A percentile compares a stretch with the other conserved stretches of the same genome.
Evolutionary conservation across 108 stramenopile species (phyloP).

Genomic region (Cyclostephanos tholiformis): DNA sequence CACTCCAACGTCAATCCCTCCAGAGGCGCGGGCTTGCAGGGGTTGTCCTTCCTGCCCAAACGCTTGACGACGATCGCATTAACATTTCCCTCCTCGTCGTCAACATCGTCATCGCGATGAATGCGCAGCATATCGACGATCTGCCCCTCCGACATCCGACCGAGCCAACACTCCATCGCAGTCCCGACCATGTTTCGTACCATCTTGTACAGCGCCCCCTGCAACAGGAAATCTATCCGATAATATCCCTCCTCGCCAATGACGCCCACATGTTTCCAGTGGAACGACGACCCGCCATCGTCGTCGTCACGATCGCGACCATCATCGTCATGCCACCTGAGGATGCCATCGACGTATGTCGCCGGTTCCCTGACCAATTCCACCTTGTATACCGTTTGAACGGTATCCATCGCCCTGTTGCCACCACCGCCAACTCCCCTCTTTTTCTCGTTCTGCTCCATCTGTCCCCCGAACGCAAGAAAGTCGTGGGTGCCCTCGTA

Average conservation of each 20-base stretch:
- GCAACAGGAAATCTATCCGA: conserved; percentile 71
- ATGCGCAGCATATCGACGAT: conserved; percentile 56
- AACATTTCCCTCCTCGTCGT: conserved; percentile 2
- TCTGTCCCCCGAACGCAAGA: conserved; percentile 75
- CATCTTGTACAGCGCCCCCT: conserved; percentile 89
- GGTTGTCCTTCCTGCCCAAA: conserved; percentile 62
- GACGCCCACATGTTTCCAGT: conserved; percentile 2
- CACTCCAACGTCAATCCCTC: conserved; percentile 85
- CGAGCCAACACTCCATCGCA: conserved; percentile 68
- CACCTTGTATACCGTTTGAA: conserved; percentile 67
- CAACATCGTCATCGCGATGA: not conserved
- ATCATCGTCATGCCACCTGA: not conserved
- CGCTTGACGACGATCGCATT: conserved; percentile 8
- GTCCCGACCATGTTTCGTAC: conserved; percentile 88
- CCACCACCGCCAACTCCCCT: conserved; percentile 18
- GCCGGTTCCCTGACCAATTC: conserved; percentile 56
- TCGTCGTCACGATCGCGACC: not conserved
- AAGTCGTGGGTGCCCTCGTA: conserved; percentile 83
- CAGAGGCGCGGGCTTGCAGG: conserved; percentile 79
- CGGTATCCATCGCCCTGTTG: conserved; percentile 38
- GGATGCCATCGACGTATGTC: conserved; percentile 4
- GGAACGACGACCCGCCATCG: not conserved
- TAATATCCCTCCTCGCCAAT: conserved; percentile 60
- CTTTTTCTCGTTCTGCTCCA: conserved; percentile 63
- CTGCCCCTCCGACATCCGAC: conserved; percentile 44